These are phyloP conservation scores for Neurospora intermedia DNA, from an alignment of 495 filamentous ascomycete genomes.

Conservation along the genomic window DNA sequence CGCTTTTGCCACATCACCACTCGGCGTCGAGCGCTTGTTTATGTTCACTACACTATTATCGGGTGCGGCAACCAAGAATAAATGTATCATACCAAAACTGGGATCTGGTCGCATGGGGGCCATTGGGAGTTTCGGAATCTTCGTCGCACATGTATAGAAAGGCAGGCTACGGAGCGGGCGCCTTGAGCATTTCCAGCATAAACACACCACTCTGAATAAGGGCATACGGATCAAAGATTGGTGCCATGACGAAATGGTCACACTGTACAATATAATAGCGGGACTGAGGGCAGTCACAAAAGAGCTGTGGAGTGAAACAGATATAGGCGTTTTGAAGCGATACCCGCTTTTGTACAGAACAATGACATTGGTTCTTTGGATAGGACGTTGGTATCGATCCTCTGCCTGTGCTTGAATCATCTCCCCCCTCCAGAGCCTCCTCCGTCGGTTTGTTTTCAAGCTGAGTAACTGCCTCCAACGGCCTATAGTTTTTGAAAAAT, in stretches of 20 bases:
- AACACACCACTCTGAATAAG: conserved; percentile 17
- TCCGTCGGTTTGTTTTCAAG: not conserved
- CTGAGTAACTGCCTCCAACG: not conserved
- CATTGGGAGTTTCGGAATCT: conserved; percentile 10
- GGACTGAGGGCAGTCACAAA: not conserved
- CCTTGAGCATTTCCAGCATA: conserved; percentile 15
- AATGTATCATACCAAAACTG: conserved; percentile 18
- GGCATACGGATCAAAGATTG: not conserved
- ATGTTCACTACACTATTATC: not conserved
- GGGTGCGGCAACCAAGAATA: conserved; percentile 6
- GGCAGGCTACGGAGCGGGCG: conserved; percentile 9
- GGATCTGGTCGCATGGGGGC: conserved; percentile 6
- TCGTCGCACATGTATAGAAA: conserved; percentile 8
- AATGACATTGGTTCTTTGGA: not conserved
- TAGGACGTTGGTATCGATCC: not conserved
- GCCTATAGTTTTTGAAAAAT: not conserved
- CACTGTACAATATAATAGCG: not conserved
- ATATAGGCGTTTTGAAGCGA: not conserved
- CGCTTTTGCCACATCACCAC: not conserved
- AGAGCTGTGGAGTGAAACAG: not conserved
- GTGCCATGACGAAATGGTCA: not conserved
- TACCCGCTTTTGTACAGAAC: not conserved
- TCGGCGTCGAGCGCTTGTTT: not conserved
- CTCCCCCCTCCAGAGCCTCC: not conserved
- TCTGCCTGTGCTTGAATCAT: not conserved